These are phyloP conservation scores for Parachlorella kessleri DNA, from an alignment of 139 green algal genomes.

Conservation along the genomic window DNA sequence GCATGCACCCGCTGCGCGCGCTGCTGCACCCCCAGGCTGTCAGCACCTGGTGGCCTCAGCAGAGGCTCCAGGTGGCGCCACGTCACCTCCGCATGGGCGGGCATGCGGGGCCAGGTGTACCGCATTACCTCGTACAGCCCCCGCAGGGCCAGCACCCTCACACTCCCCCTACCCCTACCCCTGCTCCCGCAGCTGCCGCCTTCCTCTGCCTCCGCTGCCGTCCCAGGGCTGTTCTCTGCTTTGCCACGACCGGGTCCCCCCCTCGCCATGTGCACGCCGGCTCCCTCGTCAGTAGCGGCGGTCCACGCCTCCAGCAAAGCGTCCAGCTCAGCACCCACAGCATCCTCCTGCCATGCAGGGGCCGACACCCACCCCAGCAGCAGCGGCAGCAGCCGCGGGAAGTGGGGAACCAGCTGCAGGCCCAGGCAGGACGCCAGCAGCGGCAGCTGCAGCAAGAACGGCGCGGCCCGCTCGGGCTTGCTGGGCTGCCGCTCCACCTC, in stretches of 20 bases:
- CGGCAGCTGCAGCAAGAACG: slow-evolving; percentile 2
- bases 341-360: slow-evolving; percentile 1
- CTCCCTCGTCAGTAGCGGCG: too few relatives aligned
- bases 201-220: too few relatives aligned
- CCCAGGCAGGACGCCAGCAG: slow-evolving; percentile 30
- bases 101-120: slow-evolving; percentile 46
- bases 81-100: slow-evolving; percentile 41
- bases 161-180: too few relatives aligned
- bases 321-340: too few relatives aligned
- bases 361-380: slow-evolving; percentile 43
- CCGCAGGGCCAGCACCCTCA: slow-evolving; percentile 34
- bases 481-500: slow-evolving; percentile 22
- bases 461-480: background rate
- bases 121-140: slow-evolving; percentile 33
- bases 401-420: slow-evolving; percentile 34
- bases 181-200: too few relatives aligned
- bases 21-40: too few relatives aligned
- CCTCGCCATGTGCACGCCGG: too few relatives aligned
- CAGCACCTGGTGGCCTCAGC: too few relatives aligned
- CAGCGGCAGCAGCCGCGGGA: slow-evolving; percentile 45
- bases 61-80: slow-evolving; percentile 30
- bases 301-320: too few relatives aligned
- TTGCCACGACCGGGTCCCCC: too few relatives aligned
- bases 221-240: too few relatives aligned
- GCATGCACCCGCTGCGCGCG: too few relatives aligned